phyloP scores from a whole-genome alignment of 495 filamentous ascomycete genomes.

The Podospora conica region DNA sequence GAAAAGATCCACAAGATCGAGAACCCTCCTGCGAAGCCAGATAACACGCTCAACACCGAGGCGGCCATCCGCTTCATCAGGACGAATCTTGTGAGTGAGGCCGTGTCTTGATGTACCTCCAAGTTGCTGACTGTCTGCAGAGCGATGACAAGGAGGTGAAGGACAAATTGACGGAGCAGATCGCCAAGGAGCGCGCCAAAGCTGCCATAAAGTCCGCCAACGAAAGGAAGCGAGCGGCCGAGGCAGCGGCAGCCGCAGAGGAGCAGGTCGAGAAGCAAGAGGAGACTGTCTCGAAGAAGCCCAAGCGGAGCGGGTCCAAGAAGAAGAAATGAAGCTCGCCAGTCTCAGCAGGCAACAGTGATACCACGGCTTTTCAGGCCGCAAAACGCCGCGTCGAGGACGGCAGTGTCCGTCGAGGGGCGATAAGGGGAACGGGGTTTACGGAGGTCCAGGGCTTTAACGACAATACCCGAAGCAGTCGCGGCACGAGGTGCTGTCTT shows the following conservation, averaged over 20 bases:
- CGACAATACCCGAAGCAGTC: not conserved
- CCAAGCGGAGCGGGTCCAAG: constrained; percentile 14
- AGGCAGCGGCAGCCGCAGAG: constrained; percentile 19
- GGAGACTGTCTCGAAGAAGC: constrained; percentile 27
- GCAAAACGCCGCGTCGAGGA: not conserved
- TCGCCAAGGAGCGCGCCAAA: constrained; percentile 42
- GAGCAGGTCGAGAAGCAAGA: constrained; percentile 18
- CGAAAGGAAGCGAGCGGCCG: constrained; percentile 35
- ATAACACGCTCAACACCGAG: constrained; percentile 65
- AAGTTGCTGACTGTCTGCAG: constrained; percentile 18
- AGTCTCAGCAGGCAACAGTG: not conserved
- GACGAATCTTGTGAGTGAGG: constrained; percentile 57
- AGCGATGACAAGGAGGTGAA: constrained; percentile 36
- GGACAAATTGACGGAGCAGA: constrained; percentile 37
- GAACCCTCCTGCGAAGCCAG: constrained; percentile 46
- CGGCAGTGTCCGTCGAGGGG: not conserved
- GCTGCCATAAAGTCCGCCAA: constrained; percentile 31
- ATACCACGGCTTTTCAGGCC: not conserved
- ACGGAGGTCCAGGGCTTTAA: not conserved
- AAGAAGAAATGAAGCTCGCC: not conserved
- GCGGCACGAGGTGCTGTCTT: not conserved
- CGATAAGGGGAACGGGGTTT: not conserved
- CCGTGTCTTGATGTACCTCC: not conserved
- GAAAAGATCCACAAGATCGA: constrained; percentile 74
- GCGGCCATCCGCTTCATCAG: constrained; percentile 78